Base-by-base conservation (phyloP, 192 early-diverging fungal species). In the Umbelopsis sp. region DNA sequence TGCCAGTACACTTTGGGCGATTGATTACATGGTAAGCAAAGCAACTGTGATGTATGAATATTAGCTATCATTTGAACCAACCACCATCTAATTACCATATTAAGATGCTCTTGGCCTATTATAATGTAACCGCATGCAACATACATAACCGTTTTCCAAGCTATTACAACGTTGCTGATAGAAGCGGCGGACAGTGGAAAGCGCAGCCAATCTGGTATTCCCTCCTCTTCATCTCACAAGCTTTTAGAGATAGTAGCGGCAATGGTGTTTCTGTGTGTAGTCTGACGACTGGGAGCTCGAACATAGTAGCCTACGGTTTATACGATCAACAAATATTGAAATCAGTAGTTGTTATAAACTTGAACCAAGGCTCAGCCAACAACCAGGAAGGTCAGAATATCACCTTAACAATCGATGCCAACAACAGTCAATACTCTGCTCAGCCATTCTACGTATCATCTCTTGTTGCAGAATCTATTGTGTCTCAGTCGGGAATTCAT, bases 1-100 rank as follows among this genome's bases (percentile, higher is more conserved):
- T 62, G 56, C 56, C 26, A 34, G 29, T 14, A 20, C 56, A 2
- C 26, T 62, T 20, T 62, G 56, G 56, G 56, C 31, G 1, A 62
- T 62, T 34, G 56, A 62, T 34, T 62, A 62, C 26, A 62, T 62
- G 56, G 56, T 62, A 34, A 62, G 56, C 1, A 21, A 49, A 49
- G n/a, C 38, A 16, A 49, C 4, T 49, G 43, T 49, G 16, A 49
- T 49, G 17, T n/a, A 17, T 16, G 2, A 9, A 1, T 49, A 6
- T 9, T 49, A 49, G 20, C 5, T 12, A 44, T 12, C 43, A 9
- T 44, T 44, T 12, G n/a, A n/a, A n/a, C n/a, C n/a, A n/a, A n/a
- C n/a, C n/a, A n/a, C n/a, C n/a, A n/a, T n/a, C n/a, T n/a, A n/a
- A n/a, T 12, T 44, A 12, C 12, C 11, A 6, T 49, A 17, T 34